These are phyloP conservation scores for Ophiosphaerella herpotricha DNA, from an alignment of 2,329 filamentous ascomycete genomes.

Conservation along the genomic window DNA sequence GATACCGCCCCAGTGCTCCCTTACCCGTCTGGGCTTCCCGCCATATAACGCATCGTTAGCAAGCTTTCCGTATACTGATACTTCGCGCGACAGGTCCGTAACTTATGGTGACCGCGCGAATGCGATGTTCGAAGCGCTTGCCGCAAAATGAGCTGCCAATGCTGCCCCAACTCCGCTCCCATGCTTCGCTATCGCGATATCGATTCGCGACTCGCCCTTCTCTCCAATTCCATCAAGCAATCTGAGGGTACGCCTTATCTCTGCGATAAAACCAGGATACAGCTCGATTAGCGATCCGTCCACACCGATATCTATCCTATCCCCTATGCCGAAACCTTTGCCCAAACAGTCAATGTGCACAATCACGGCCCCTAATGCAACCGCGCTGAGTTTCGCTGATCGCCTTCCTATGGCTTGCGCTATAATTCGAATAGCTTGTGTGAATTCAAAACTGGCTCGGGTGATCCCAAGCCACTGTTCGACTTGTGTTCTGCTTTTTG, in stretches of 20 bases:
- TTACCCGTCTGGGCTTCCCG: too few relatives aligned
- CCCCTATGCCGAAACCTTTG: conserved; percentile 57
- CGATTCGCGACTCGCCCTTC: conserved; percentile 76
- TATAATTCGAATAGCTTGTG: conserved; percentile 79
- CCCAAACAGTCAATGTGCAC: conserved; percentile 73
- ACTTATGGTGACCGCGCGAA: too few relatives aligned
- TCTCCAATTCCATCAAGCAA: conserved; percentile 75
- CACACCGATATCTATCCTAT: conserved; percentile 79
- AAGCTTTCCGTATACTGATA: too few relatives aligned
- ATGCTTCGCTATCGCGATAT: conserved; percentile 92
- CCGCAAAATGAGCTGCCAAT: conserved; percentile 67
- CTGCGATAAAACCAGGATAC: conserved; percentile 84
- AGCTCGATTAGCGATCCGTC: conserved; percentile 91
- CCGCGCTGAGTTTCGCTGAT: conserved; percentile 83
- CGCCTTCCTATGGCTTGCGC: conserved; percentile 81
- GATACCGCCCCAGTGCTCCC: too few relatives aligned
- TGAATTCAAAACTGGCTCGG: conserved; percentile 75
- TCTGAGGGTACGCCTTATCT: conserved; percentile 78
- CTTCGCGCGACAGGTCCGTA: too few relatives aligned
- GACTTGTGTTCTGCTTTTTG: conserved; percentile 61
- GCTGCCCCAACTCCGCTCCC: conserved; percentile 91
- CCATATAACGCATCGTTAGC: too few relatives aligned
- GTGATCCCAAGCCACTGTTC: conserved; percentile 73
- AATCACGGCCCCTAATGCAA: conserved; percentile 80
- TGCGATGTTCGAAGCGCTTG: background rate